Evolutionary conservation across 1,284 basidiomycete species (phyloP).

Genomic region (Leucoagaricus sp.): DNA sequence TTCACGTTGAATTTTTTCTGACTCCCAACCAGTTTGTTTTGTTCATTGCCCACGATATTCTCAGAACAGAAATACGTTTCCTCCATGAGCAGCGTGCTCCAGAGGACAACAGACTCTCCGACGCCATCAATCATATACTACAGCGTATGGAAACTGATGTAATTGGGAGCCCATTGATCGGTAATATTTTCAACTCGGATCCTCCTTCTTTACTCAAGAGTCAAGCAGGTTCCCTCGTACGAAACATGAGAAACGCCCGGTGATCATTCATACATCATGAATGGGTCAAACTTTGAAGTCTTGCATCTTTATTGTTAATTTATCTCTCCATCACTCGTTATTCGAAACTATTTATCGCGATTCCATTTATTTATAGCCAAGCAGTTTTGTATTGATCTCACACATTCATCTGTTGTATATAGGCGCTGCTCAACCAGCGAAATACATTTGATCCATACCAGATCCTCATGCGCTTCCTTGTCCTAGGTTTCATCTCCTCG

Average conservation of each 20-base stretch:
- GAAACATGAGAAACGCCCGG: neutral
- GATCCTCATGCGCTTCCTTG: too few relatives aligned
- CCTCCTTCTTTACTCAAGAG: neutral
- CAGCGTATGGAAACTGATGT: conserved; percentile 4
- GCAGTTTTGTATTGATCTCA: neutral
- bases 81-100: neutral
- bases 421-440: neutral
- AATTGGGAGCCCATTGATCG: conserved; percentile 6
- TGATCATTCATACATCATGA: too few relatives aligned
- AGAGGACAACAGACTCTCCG: conserved; percentile 6
- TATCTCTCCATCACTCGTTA: neutral
- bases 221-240: neutral
- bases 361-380: neutral
- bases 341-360: neutral
- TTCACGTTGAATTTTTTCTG: neutral
- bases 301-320: neutral
- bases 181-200: neutral
- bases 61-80: conserved; percentile 2
- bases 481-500: neutral
- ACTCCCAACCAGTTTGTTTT: conserved; percentile 5
- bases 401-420: neutral
- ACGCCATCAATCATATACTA: conserved; percentile 6
- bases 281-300: neutral
- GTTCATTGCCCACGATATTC: conserved; percentile 11
- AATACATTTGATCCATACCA: neutral